Evolutionary conservation across 768 basidiomycete genomes (phyloP), one percentile per base, ranked within the genome.

Genomic region (Leccinellum luteum): DNA sequence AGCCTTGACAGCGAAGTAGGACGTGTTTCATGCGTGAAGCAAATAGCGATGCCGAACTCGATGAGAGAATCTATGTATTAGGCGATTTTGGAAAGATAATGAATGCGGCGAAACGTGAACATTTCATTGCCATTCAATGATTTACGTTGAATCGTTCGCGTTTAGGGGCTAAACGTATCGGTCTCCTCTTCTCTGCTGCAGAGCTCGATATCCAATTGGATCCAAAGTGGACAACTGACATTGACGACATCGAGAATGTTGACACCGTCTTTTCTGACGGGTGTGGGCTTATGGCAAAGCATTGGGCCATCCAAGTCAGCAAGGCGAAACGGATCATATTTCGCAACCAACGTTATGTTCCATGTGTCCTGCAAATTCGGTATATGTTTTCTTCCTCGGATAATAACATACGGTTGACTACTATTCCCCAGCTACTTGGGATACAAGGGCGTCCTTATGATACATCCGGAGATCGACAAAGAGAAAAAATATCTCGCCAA

Each of bases 361-460:
- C 86, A 0, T 73, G 74, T 23, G 83, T 89, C 4, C 81, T 81
- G 60, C 86, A 87, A 61, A 86, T 87, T 51, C 73, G 86, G 86
- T 85, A 62, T 34, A 28, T 1, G 17, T 32, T 30, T 45, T 28
- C 23, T 43, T 34, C 15, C 1, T 47, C 6, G 2, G 15, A 12
- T 64, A 51, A 53, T 56, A 7, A 17, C 10, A 9, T 52, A 19
- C 25, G 10, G n/a, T 35, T 52, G 41, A 28, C 28, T 28, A 52
- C 9, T 27, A 45, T n/a, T 21, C 28, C 6, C 12, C 25, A 87
- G 85, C 52, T 88, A 87, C 64, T 69, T 79, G n/a, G 86, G 86
- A 9, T 87, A 89, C 64, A 88, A 88, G 71, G 86, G 86, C 6
- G 86, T 88, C 6, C 67, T 87, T 21, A 85, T 85, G 84, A 71